Conservation (phyloP, 352 stramenopile species). For the Globisporangium sylvaticum region DNA sequence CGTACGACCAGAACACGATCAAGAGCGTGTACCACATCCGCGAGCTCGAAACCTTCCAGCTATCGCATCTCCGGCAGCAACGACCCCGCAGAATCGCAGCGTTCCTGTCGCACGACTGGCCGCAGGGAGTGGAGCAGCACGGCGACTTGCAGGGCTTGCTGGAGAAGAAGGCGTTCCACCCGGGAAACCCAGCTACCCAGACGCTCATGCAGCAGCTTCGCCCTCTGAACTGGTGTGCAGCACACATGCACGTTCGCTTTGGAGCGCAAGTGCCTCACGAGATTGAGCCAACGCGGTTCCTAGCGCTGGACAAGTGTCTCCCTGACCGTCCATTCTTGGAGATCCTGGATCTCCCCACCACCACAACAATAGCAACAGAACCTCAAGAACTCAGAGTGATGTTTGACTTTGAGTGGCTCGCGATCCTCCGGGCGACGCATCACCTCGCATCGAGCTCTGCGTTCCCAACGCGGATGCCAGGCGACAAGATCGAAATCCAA, state of each 20-base stretch:
- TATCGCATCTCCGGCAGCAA: slow-evolving; percentile 33
- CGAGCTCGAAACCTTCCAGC: slow-evolving; percentile 77
- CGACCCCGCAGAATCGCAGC: slow-evolving; percentile 58
- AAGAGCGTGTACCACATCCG: slow-evolving; percentile 89
- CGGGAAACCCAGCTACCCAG: slow-evolving; percentile 71
- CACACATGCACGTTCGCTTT: slow-evolving; percentile 94
- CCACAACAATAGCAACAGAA: not conserved
- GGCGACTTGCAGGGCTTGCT: slow-evolving; percentile 77
- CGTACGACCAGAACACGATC: slow-evolving; percentile 31
- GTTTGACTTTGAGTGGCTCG: slow-evolving; percentile 86
- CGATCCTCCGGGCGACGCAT: slow-evolving; percentile 75
- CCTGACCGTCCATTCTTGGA: slow-evolving; percentile 83
- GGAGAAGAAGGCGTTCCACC: slow-evolving; percentile 51
- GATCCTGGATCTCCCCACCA: slow-evolving; percentile 49
- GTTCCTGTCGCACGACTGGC: slow-evolving; percentile 94
- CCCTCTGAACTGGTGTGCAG: slow-evolving; percentile 90
- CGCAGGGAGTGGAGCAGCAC: slow-evolving; percentile 81
- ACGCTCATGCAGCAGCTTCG: slow-evolving; percentile 74
- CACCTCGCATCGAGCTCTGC: slow-evolving; percentile 32
- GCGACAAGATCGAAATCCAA: slow-evolving; percentile 22
- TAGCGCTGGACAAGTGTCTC: slow-evolving; percentile 94
- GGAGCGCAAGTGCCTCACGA: slow-evolving; percentile 68
- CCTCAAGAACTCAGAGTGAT: slow-evolving; percentile 29
- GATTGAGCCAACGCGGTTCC: slow-evolving; percentile 70
- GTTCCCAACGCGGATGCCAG: slow-evolving; percentile 18